Percentiles rank a stretch among this genome's conserved stretches.
These are phyloP conservation scores for Gracilariopsis chorda DNA, from an alignment of 23 red algal genomes.

Conservation along the genomic window DNA sequence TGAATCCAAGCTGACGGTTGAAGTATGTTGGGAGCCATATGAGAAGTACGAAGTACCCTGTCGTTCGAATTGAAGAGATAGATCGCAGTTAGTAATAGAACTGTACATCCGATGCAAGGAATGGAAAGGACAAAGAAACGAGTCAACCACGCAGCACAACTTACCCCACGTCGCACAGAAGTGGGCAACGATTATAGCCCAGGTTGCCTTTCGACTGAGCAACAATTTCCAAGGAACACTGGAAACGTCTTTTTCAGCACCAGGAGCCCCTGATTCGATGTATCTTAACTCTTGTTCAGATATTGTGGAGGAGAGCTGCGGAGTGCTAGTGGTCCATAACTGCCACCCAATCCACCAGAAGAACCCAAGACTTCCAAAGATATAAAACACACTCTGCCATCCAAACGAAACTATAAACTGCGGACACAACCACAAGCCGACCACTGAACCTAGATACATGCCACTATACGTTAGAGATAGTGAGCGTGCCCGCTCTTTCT, in stretches of 20 bases:
- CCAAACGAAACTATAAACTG: constrained; percentile 79
- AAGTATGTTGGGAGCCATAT: constrained; percentile 99
- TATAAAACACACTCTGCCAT: constrained; percentile 96
- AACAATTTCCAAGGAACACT: constrained; percentile 79
- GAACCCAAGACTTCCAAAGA: constrained; percentile 80
- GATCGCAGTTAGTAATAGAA: no score
- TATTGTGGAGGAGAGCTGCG: constrained; percentile 63
- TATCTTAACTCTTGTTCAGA: constrained; percentile 60
- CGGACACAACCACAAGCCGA: constrained; percentile 91
- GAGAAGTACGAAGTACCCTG: constrained; percentile 94
- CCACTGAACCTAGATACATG: constrained; percentile 92
- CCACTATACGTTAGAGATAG: constrained; percentile 93
- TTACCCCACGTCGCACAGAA: constrained; percentile 95
- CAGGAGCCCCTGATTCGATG: constrained; percentile 44
- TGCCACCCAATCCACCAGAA: constrained; percentile 89
- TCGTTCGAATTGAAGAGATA: neutral
- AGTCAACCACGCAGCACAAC: neutral
- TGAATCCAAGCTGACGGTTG: constrained; percentile 94
- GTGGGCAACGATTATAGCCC: constrained; percentile 96
- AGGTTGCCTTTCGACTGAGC: constrained; percentile 74
- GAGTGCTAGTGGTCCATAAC: constrained; percentile 44
- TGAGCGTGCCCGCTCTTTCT: constrained; percentile 85
- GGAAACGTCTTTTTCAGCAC: neutral
- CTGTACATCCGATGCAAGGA: no score
- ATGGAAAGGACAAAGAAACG: constrained; percentile 94